These are phyloP conservation scores for Trichoderma sp. DNA, from an alignment of 2,329 filamentous ascomycete species.

Conservation along the genomic window DNA sequence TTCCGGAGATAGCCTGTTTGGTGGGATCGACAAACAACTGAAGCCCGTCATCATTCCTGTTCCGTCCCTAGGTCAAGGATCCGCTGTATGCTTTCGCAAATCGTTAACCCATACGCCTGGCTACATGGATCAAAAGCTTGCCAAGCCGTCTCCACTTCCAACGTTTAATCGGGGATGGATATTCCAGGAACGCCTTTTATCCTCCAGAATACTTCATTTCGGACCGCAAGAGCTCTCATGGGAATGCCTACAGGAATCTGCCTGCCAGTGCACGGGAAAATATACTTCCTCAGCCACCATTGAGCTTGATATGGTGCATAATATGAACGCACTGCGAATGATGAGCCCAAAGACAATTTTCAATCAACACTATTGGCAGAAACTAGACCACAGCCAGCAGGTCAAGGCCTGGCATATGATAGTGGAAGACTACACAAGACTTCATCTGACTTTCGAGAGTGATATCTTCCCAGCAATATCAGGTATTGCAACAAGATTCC, in stretches of 20 bases:
- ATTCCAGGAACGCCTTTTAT: constrained; percentile 20
- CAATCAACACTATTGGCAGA: neutral
- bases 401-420: constrained; percentile 19
- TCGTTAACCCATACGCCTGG: constrained; percentile 16
- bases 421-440: constrained; percentile 19
- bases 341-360: constrained; percentile 7
- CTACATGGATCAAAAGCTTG: constrained; percentile 17
- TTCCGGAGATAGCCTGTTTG: constrained; percentile 15
- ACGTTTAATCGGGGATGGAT: constrained; percentile 21
- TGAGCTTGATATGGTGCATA: neutral
- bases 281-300: neutral
- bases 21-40: neutral
- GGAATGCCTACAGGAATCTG: constrained; percentile 19
- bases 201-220: constrained; percentile 20
- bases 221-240: constrained; percentile 21
- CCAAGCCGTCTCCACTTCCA: neutral
- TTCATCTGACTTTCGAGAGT: constrained; percentile 19
- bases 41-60: neutral
- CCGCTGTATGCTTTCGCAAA: constrained; percentile 17
- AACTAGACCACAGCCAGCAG: neutral
- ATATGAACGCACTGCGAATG: neutral
- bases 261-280: constrained; percentile 18
- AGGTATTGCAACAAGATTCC: constrained; percentile 20
- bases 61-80: neutral
- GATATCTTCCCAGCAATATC: constrained; percentile 23